Percentiles rank a stretch among this genome's conserved stretches.
phyloP scores from a whole-genome alignment of 2,329 filamentous ascomycete genomes.

The Diaporthe longicolla region DNA sequence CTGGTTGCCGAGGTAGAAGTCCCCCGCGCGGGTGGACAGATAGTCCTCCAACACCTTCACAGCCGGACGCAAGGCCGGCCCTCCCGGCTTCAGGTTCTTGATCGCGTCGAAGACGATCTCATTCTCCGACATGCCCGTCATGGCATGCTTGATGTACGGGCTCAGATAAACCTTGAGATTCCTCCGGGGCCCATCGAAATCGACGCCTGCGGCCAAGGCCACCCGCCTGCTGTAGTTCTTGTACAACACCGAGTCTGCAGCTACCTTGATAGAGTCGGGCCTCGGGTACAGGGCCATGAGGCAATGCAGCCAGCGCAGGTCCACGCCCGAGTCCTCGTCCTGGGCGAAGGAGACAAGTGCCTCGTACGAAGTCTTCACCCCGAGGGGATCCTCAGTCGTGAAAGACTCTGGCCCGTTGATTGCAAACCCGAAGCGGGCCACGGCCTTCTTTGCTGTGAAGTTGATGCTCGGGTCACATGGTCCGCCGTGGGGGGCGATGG shows the following conservation, averaged over 20 bases:
- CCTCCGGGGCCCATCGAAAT: not conserved
- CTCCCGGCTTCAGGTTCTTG: not conserved
- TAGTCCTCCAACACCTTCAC: not conserved
- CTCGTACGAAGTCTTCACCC: not conserved
- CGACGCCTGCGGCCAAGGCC: not conserved
- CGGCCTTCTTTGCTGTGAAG: not conserved
- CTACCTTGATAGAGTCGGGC: not conserved
- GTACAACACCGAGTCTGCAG: not conserved
- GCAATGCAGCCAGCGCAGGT: not conserved
- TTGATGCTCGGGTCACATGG: conserved; percentile 1
- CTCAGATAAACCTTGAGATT: not conserved
- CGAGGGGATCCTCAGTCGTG: not conserved
- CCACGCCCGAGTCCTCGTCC: not conserved
- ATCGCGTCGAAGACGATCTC: conserved; percentile 1
- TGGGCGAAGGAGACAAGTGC: not conserved
- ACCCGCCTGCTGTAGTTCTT: conserved; percentile 18
- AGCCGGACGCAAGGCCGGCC: not conserved
- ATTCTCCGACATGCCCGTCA: not conserved
- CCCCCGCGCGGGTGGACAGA: not conserved
- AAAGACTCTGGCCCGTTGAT: not conserved
- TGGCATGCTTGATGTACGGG: conserved; percentile 6
- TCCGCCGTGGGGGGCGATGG: not conserved
- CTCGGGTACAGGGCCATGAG: not conserved
- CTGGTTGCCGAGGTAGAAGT: conserved; percentile 3
- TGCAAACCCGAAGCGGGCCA: not conserved